A percentile compares a stretch with the other conserved stretches of the same genome.
phyloP scores from a whole-genome alignment of 192 early-diverging fungal species.

The Funneliformis mosseae region DNA sequence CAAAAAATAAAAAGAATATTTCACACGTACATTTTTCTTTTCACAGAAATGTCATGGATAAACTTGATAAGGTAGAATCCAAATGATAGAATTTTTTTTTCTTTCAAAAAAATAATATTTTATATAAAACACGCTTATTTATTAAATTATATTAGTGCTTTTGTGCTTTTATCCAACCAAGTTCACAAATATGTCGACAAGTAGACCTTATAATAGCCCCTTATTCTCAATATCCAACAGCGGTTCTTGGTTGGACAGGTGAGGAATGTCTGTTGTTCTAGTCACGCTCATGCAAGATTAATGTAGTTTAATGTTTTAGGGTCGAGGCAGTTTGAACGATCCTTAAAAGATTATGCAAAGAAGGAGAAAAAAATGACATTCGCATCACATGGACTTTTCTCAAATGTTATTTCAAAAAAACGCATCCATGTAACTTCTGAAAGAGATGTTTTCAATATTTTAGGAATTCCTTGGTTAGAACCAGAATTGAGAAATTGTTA shows the following conservation, averaged over 20 bases:
- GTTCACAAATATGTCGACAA: constrained; percentile 34
- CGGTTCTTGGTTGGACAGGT: constrained; percentile 43
- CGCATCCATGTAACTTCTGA: constrained; percentile 27
- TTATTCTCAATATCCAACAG: constrained; percentile 26
- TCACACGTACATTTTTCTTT: background rate
- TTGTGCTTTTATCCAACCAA: constrained; percentile 40
- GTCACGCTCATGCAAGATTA: background rate
- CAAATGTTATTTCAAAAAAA: constrained; percentile 16
- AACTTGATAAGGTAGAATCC: background rate
- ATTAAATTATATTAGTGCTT: constrained; percentile 32
- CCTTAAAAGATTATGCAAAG: background rate
- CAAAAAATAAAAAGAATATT: background rate
- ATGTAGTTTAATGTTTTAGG: background rate
- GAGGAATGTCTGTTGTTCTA: background rate
- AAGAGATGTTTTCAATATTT: constrained; percentile 29
- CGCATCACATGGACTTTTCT: constrained; percentile 35
- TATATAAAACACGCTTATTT: background rate
- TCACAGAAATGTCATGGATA: constrained; percentile 2
- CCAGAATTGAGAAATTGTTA: constrained; percentile 41
- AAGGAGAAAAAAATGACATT: constrained; percentile 16
- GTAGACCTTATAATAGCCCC: constrained; percentile 40
- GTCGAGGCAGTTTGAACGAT: background rate
- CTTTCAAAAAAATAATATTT: too few species aligned
- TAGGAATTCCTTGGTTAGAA: constrained; percentile 37
- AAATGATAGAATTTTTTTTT: too few species aligned